Base-by-base conservation (phyloP, 257 asterid species). In the Jacaranda copaia region DNA sequence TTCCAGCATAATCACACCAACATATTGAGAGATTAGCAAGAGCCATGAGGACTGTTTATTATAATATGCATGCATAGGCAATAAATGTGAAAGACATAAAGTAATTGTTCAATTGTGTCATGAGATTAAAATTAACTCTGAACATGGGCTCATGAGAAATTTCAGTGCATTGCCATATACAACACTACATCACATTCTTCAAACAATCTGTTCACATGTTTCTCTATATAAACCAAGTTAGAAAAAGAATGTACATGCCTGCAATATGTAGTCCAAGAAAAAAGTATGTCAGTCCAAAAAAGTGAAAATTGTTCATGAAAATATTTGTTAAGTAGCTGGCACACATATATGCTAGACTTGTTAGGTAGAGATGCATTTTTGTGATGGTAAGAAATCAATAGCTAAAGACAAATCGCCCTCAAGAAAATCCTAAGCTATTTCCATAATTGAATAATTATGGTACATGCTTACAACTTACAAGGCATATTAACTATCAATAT, bases 1-100 rank as follows among this genome's bases (percentile, higher is more conserved):
- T 15, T 19, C 62, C 51, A 71, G 51, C 48, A 66, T 36, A 48
- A 70, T 68, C 67, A 75, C 19, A 46, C 75, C 0, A 72, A 16
- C 14, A 45, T 6, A n/a, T 43, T 1, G 43, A 70, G 15, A 42
- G 43, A 56, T 56, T 25, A 56, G 58, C 55, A 60, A 74, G 53
- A 57, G 40, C 43, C 42, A n/a, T 53, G 52, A 4, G 51, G 5
- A 40, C 81, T 32, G 45, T 13, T 4, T 35, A 10, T 61, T 25
- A 13, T 59, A 19, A 38, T 32, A 68, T n/a, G 52, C 18, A 68
- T n/a, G 52, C 18, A 77, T 15, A 32, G 43, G 45, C 36, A 62
- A 62, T 8, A 68, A 40, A 6, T 25, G 32, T 39, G 72, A 64
- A 56, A 59, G 18, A n/a, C 67, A 38, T 20, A 19, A 70, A 46